Evolutionary conservation across 2,329 filamentous ascomycete genomes (phyloP).

Genomic region (Fusarium sulawesiense): DNA sequence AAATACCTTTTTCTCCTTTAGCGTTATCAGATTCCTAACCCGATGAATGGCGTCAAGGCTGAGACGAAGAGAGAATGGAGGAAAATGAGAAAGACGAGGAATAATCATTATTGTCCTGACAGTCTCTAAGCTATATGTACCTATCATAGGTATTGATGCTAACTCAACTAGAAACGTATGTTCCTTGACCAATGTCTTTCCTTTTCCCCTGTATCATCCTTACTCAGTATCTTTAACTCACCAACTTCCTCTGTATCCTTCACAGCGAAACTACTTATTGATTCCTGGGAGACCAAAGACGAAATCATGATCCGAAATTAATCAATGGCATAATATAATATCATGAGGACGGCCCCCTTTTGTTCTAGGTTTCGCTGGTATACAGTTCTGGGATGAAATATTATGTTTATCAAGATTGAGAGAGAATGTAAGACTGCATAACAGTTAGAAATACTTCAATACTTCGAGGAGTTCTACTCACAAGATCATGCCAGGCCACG

Average conservation of each 20-base stretch:
- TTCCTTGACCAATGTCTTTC: no score
- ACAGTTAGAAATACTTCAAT: background rate
- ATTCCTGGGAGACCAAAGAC: background rate
- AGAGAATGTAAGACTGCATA: constrained; percentile 16
- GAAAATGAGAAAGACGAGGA: rapidly evolving
- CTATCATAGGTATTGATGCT: background rate
- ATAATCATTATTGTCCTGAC: rapidly evolving
- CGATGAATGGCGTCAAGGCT: rapidly evolving
- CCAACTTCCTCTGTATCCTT: background rate
- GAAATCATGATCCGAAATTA: background rate
- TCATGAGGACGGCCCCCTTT: rapidly evolving
- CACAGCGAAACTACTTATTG: no score
- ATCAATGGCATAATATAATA: background rate
- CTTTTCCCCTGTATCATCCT: background rate
- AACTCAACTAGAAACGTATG: background rate
- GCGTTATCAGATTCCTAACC: background rate
- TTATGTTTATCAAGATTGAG: background rate
- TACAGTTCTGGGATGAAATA: rapidly evolving
- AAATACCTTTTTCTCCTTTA: rapidly evolving
- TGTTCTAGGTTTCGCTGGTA: background rate
- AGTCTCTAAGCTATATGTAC: background rate
- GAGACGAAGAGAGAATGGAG: background rate
- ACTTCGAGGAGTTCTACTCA: constrained; percentile 4
- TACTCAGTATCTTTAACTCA: background rate
- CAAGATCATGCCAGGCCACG: constrained; percentile 48